Conservation (phyloP, 108 stramenopile genomes). For the Stephanodiscus triporus region DNA sequence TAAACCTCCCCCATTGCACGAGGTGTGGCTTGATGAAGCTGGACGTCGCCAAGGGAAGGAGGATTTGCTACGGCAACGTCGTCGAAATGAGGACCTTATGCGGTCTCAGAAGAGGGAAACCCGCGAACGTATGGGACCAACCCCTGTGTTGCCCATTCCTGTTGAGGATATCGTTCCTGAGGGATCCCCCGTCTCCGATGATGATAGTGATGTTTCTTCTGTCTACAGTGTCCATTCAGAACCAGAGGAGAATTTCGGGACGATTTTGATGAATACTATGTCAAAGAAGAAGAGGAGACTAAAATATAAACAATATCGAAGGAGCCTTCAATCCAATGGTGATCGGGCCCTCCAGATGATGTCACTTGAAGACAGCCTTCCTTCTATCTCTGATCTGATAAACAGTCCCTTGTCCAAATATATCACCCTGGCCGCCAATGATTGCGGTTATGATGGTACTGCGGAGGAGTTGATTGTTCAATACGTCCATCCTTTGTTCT, state of each 20-base stretch:
- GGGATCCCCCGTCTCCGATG: not conserved
- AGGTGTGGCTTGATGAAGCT: slow-evolving; percentile 22
- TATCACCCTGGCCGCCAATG: not conserved
- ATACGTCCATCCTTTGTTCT: slow-evolving; percentile 5
- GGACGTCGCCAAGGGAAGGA: not conserved
- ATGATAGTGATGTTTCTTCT: not conserved
- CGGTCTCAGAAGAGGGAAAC: not conserved
- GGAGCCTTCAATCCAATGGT: slow-evolving; percentile 6
- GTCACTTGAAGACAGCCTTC: not conserved
- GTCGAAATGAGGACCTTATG: not conserved
- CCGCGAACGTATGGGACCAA: too few relatives aligned
- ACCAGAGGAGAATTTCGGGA: not conserved
- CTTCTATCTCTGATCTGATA: slow-evolving; percentile 1
- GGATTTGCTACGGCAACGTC: not conserved
- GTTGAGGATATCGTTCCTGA: not conserved
- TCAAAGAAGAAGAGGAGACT: slow-evolving; percentile 1
- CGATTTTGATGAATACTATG: not conserved
- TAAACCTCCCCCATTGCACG: slow-evolving; percentile 23
- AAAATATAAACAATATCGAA: slow-evolving; percentile 2
- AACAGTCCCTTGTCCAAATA: not conserved
- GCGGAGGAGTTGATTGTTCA: not conserved
- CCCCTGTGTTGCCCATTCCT: too few relatives aligned
- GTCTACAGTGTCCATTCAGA: not conserved
- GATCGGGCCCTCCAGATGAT: slow-evolving; percentile 4
- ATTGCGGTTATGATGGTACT: not conserved